A percentile compares a stretch with the other conserved stretches of the same genome.
These are phyloP conservation scores for Juglanconis sp. DNA, from an alignment of 2,329 filamentous ascomycete species.

Conservation along the genomic window DNA sequence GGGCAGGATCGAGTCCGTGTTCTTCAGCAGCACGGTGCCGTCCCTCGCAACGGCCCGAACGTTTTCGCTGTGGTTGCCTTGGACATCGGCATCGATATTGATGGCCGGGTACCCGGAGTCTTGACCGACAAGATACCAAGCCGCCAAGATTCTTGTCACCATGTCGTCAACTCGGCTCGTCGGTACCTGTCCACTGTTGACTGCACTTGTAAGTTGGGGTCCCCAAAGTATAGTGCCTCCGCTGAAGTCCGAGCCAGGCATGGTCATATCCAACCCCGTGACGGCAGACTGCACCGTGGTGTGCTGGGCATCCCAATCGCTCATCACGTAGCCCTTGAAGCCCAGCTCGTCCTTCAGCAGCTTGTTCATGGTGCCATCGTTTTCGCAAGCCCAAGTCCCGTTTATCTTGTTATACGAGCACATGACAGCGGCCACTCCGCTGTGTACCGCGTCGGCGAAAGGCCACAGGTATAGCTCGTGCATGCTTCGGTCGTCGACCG, in stretches of 20 bases:
- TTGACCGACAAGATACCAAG: constrained; percentile 59
- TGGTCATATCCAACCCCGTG: constrained; percentile 75
- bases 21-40: constrained; percentile 67
- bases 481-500: constrained; percentile 61
- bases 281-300: constrained; percentile 63
- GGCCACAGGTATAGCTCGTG: constrained; percentile 69
- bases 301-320: constrained; percentile 76
- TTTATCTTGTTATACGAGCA: constrained; percentile 73
- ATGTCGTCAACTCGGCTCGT: constrained; percentile 65
- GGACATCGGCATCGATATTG: constrained; percentile 53
- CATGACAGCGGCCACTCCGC: constrained; percentile 66
- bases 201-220: constrained; percentile 46
- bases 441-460: constrained; percentile 65
- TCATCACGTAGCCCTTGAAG: constrained; percentile 61
- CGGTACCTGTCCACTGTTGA: constrained; percentile 56
- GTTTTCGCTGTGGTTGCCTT: constrained; percentile 60
- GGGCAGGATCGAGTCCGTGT: constrained; percentile 54
- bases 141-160: constrained; percentile 59
- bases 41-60: constrained; percentile 54
- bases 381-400: constrained; percentile 65
- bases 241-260: constrained; percentile 67
- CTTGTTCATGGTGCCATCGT: constrained; percentile 56
- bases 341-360: constrained; percentile 69
- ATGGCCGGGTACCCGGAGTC: constrained; percentile 47
- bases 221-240: constrained; percentile 55